Percentiles rank a stretch among this genome's conserved stretches.
Evolutionary conservation across 768 basidiomycete species (phyloP).

Genomic region (Collybia mongolica): DNA sequence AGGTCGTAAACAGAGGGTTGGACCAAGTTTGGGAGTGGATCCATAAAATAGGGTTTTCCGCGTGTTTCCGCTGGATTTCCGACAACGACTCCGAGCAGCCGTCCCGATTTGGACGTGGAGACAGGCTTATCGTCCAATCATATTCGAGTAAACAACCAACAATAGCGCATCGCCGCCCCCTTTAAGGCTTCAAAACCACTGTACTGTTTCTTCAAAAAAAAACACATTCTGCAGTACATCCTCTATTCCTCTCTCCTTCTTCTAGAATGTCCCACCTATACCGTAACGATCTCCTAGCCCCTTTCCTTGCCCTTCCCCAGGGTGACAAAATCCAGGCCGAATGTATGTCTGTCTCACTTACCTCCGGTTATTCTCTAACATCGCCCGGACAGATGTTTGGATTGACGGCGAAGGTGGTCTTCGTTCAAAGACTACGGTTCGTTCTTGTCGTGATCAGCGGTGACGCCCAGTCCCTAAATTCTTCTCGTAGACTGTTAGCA

Average conservation of each 20-base stretch:
- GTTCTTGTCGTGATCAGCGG: slow-evolving; percentile 22
- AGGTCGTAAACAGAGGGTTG: background rate
- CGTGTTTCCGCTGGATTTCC: slow-evolving; percentile 13
- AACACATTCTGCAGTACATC: slow-evolving; percentile 9
- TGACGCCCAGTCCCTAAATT: slow-evolving; percentile 6
- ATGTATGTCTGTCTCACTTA: slow-evolving; percentile 46
- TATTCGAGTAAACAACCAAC: slow-evolving; percentile 21
- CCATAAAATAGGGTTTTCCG: slow-evolving; percentile 15
- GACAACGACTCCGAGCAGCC: no score
- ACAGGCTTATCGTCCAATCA: slow-evolving; percentile 47
- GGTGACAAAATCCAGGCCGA: slow-evolving; percentile 95
- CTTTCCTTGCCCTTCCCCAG: slow-evolving; percentile 86
- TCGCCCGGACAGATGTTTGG: slow-evolving; percentile 79
- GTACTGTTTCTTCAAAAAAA: slow-evolving; percentile 17
- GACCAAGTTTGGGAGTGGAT: background rate
- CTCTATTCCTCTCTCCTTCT: slow-evolving; percentile 1
- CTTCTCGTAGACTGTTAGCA: slow-evolving; percentile 70
- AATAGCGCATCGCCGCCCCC: slow-evolving; percentile 19
- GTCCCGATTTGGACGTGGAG: slow-evolving; percentile 8
- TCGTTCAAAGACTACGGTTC: slow-evolving; percentile 93
- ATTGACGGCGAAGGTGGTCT: slow-evolving; percentile 93
- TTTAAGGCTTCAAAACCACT: slow-evolving; percentile 18
- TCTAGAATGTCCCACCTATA: slow-evolving; percentile 39
- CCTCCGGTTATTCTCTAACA: slow-evolving; percentile 12
- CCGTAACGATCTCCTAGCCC: slow-evolving; percentile 84